Evolutionary conservation across 202 grass and related monocot species (phyloP).

Genomic region (Dendrocalamus latiflorus): DNA sequence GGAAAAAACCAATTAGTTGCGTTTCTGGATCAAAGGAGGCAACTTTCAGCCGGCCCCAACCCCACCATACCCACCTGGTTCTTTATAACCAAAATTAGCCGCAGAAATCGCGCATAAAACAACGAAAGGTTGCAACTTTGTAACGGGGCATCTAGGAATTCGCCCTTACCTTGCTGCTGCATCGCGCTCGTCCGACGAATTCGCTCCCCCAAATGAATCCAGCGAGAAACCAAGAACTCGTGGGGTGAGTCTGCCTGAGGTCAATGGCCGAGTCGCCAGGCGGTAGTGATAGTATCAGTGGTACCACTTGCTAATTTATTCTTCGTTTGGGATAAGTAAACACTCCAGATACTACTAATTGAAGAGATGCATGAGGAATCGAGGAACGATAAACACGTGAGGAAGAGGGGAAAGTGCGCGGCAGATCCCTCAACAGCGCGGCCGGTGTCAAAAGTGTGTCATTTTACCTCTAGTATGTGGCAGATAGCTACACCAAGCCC

Average conservation of each 20-base stretch:
- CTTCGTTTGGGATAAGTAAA: background rate
- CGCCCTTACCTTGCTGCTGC: constrained; percentile 43
- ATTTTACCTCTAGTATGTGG: background rate
- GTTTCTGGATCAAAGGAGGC: background rate
- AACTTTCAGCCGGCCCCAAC: background rate
- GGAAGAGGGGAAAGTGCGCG: background rate
- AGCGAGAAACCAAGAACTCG: constrained; percentile 1
- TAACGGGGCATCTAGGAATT: background rate
- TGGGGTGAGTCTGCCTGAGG: background rate
- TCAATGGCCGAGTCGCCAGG: constrained; percentile 21
- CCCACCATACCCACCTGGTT: background rate
- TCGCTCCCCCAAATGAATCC: background rate
- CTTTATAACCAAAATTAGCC: background rate
- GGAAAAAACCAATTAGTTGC: background rate
- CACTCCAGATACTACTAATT: background rate
- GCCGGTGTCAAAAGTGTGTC: background rate
- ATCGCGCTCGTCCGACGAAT: constrained; percentile 17
- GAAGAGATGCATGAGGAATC: background rate
- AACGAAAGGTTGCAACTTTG: constrained; percentile 17
- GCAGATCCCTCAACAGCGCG: constrained; percentile 8
- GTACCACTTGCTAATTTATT: background rate
- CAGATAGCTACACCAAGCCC: background rate
- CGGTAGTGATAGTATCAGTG: background rate
- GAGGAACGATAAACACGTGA: constrained; percentile 8
- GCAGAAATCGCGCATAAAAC: background rate